Percentiles rank a stretch among this genome's conserved stretches.
phyloP scores from a whole-genome alignment of 768 basidiomycete species.

The Suillus sp. region DNA sequence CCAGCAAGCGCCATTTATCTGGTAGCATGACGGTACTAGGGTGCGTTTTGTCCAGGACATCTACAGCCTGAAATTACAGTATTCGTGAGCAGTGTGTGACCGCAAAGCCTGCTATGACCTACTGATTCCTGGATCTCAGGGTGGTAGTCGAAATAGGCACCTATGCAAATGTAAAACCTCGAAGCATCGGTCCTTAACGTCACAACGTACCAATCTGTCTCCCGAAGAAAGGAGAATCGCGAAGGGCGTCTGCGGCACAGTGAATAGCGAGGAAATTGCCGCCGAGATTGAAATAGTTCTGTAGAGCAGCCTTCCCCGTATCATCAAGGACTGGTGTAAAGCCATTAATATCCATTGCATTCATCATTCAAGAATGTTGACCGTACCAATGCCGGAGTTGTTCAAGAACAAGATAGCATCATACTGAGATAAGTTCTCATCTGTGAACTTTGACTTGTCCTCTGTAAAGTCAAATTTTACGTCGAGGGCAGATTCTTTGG shows the following conservation, averaged over 20 bases:
- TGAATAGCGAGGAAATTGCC: conserved; percentile 76
- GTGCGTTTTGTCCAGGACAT: conserved; percentile 56
- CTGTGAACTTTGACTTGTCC: conserved; percentile 56
- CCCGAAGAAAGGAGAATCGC: conserved; percentile 57
- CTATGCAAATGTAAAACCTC: conserved; percentile 30
- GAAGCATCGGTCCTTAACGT: not conserved
- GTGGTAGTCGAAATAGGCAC: conserved; percentile 74
- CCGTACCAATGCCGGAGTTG: conserved; percentile 67
- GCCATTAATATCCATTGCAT: conserved; percentile 6
- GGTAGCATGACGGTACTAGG: conserved; percentile 64
- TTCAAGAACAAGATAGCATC: conserved; percentile 71
- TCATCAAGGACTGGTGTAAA: conserved; percentile 52
- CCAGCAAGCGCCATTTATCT: conserved; percentile 50
- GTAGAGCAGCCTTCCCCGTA: conserved; percentile 59
- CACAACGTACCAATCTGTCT: conserved; percentile 52
- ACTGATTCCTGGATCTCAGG: conserved; percentile 67
- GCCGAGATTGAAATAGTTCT: conserved; percentile 63
- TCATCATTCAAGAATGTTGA: not conserved
- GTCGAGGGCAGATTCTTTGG: conserved; percentile 46
- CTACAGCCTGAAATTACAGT: conserved; percentile 48
- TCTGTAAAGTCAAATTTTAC: conserved; percentile 67
- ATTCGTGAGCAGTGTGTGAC: conserved; percentile 21
- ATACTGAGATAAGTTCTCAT: conserved; percentile 53
- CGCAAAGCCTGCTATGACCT: conserved; percentile 21
- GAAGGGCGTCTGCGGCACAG: conserved; percentile 61